Evolutionary conservation across 352 stramenopile species (phyloP), one percentile per base, ranked within the genome.

Genomic region (Ophiocytium majus): DNA sequence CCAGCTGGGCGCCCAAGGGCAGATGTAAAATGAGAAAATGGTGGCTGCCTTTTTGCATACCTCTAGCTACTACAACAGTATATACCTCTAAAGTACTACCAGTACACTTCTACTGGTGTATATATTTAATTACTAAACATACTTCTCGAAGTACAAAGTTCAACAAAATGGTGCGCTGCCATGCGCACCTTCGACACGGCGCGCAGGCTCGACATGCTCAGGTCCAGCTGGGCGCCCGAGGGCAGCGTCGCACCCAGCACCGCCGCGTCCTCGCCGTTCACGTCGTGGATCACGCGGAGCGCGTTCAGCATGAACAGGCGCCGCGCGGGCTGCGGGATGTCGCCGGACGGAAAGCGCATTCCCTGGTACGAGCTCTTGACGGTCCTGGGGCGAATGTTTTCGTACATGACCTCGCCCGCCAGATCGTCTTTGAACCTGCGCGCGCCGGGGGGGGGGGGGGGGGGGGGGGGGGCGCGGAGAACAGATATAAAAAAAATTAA

Each of bases 341-440:
- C 76, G 9, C 76, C 76, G 10, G 76, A 0, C 0, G 76, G 76
- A 34, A 82, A 82, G 0, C 76, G 10, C 34, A 82, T 0, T 0
- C 37, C 76, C 0, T 14, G 9, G 0, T 74, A 82, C 0, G 76
- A 82, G 0, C 19, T 43, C 36, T 71, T n/a, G 35, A 34, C 17
- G 0, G 10, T 19, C 0, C 23, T 14, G 0, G 63, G 35, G 19
- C 64, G 0, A 0, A 74, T n/a, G 36, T 37, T 28, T 0, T 82
- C 76, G 37, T 82, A 82, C 9, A 82, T 63, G 0, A 82, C 76
- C 64, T 82, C 76, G 1, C 76, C 76, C 23, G 76, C 63, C 0
- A 82, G 0, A 5, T 82, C 76, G 37, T 82, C 37, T 23, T 74
- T 49, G 1, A 82, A 82, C 35, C 35, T 82, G 76, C 64, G n/a